A percentile compares a stretch with the other conserved stretches of the same genome.
These are phyloP conservation scores for Vaccinium darrowii DNA, from an alignment of 148 eudicot genomes.

Conservation along the genomic window DNA sequence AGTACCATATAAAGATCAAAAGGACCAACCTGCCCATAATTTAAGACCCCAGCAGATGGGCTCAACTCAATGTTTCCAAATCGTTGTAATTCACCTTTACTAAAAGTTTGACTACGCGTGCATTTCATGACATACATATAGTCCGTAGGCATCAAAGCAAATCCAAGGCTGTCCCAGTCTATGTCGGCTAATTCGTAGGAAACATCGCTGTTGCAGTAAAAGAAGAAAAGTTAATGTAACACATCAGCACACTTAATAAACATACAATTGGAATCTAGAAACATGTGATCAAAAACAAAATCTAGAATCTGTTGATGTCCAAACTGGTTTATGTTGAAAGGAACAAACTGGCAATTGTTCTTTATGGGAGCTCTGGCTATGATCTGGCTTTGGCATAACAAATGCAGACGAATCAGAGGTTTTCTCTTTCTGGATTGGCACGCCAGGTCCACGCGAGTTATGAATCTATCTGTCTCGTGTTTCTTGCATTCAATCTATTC, in stretches of 20 bases:
- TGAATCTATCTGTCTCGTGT: background rate
- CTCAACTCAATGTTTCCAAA: slow-evolving; percentile 93
- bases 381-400: too few species aligned
- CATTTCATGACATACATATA: slow-evolving; percentile 88
- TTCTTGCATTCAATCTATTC: background rate
- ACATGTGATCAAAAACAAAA: background rate
- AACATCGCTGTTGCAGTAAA: slow-evolving; percentile 28
- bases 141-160: slow-evolving; percentile 76
- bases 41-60: slow-evolving; percentile 93
- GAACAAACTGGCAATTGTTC: too few species aligned
- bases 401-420: too few species aligned
- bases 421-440: too few species aligned
- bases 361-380: too few species aligned
- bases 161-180: slow-evolving; percentile 97
- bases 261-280: background rate
- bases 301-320: background rate
- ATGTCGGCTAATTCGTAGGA: slow-evolving; percentile 56
- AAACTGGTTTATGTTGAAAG: too few species aligned
- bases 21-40: slow-evolving; percentile 85
- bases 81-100: slow-evolving; percentile 67
- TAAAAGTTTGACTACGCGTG: slow-evolving; percentile 59
- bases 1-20: slow-evolving; percentile 6
- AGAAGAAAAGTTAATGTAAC: slow-evolving; percentile 14
- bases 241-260: background rate
- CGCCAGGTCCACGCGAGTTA: background rate